These are phyloP conservation scores for Botrytis squamosa DNA, from an alignment of 2,329 filamentous ascomycete genomes.

Conservation along the genomic window DNA sequence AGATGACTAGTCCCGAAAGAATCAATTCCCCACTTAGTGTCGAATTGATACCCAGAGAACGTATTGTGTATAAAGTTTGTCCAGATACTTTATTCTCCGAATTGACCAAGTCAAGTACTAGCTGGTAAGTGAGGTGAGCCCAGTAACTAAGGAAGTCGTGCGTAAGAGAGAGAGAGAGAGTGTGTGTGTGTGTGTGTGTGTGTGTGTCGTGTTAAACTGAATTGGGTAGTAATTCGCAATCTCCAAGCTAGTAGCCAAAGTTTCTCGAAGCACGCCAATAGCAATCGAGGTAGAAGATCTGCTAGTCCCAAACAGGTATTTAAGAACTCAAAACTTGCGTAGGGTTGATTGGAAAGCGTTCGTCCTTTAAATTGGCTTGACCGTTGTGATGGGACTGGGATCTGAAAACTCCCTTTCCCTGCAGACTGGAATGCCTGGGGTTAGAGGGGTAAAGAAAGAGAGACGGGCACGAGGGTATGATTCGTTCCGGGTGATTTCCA, in stretches of 20 bases:
- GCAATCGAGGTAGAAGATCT: not conserved
- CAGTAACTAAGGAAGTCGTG: not conserved
- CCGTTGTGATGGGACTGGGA: not conserved
- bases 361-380: not conserved
- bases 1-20: not conserved
- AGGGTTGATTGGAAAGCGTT: not conserved
- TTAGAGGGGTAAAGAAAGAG: not conserved
- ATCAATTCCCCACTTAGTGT: not conserved
- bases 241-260: not conserved
- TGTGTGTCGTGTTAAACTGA: not conserved
- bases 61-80: not conserved
- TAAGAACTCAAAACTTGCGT: not conserved
- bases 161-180: too few species aligned
- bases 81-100: not conserved
- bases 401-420: not conserved
- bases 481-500: not conserved
- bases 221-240: not conserved
- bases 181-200: not conserved
- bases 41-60: not conserved
- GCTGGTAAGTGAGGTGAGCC: not conserved
- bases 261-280: not conserved
- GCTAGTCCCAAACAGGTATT: not conserved
- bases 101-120: not conserved
- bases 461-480: not conserved
- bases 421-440: not conserved